Percentiles rank a stretch among this genome's conserved stretches.
Evolutionary conservation across 164 flowering plant genomes (phyloP).

Genomic region (Dillenia suffruticosa): DNA sequence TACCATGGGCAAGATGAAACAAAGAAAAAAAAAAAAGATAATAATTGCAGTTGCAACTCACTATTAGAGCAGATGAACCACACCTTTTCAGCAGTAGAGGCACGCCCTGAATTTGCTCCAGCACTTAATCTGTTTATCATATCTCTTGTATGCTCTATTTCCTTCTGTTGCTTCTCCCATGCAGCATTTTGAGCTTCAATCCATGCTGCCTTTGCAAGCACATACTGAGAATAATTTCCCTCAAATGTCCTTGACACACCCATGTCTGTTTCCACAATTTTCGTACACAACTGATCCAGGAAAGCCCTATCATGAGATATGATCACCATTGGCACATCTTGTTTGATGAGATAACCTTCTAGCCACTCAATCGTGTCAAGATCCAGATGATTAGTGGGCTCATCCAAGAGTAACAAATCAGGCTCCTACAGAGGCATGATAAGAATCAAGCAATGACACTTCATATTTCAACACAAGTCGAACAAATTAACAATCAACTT

Average conservation of each 20-base stretch:
- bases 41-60: background rate
- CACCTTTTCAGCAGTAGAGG: slow-evolving; percentile 97
- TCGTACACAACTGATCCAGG: slow-evolving; percentile 94
- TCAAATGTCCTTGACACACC: slow-evolving; percentile 85
- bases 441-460: background rate
- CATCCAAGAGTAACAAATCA: slow-evolving; percentile 91
- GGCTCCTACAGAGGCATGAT: slow-evolving; percentile 63
- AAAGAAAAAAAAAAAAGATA: too few species aligned
- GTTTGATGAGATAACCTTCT: slow-evolving; percentile 83
- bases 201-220: slow-evolving; percentile 79
- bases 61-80: background rate
- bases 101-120: slow-evolving; percentile 96
- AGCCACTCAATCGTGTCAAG: slow-evolving; percentile 99
- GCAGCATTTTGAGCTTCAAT: slow-evolving; percentile 85
- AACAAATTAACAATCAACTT: background rate
- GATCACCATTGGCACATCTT: slow-evolving; percentile 94
- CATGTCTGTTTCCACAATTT: slow-evolving; percentile 99
- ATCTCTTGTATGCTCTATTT: slow-evolving; percentile 78
- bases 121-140: slow-evolving; percentile 78
- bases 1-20: too few species aligned
- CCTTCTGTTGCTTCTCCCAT: slow-evolving; percentile 99
- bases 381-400: slow-evolving; percentile 99
- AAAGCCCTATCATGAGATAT: slow-evolving; percentile 99
- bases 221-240: slow-evolving; percentile 88
- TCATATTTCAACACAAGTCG: background rate